Conservation (phyloP, 2,329 filamentous ascomycete species). For the Colletotrichum sp. region DNA sequence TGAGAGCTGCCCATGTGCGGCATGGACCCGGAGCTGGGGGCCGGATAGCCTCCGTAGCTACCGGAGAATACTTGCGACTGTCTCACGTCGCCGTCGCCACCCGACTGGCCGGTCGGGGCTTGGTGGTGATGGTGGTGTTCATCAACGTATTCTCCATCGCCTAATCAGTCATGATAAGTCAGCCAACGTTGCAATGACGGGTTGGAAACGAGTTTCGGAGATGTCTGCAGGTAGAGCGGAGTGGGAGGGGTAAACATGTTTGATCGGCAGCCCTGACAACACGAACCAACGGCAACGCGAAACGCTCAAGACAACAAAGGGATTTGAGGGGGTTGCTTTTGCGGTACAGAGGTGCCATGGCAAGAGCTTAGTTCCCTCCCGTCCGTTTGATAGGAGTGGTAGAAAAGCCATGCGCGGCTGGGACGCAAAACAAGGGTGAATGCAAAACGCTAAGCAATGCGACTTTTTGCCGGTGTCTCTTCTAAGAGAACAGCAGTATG, state of each 20-base stretch:
- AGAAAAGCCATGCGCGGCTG: constrained; percentile 13
- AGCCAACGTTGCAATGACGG: constrained; percentile 19
- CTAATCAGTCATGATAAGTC: constrained; percentile 40
- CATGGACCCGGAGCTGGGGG: constrained; percentile 63
- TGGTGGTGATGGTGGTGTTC: constrained; percentile 71
- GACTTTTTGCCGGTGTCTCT: constrained; percentile 23
- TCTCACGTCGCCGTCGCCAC: constrained; percentile 67
- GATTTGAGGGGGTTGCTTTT: constrained; percentile 1
- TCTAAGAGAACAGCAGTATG: constrained; percentile 16
- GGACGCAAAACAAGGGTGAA: constrained; percentile 20
- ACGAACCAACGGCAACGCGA: constrained; percentile 12
- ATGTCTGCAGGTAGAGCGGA: constrained; percentile 11
- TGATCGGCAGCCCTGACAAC: constrained; percentile 17
- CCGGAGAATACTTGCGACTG: constrained; percentile 74
- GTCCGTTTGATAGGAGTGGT: background rate
- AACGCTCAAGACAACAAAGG: constrained; percentile 14
- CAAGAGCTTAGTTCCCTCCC: background rate
- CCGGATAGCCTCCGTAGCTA: constrained; percentile 61
- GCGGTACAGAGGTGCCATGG: constrained; percentile 11
- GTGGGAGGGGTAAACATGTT: constrained; percentile 17
- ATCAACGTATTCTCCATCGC: constrained; percentile 65
- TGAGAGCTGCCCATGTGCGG: constrained; percentile 55
- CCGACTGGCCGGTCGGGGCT: constrained; percentile 57
- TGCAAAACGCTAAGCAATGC: constrained; percentile 23
- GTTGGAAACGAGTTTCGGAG: constrained; percentile 5